A percentile compares a stretch with the other conserved stretches of the same genome.
These are phyloP conservation scores for Blepharisma stoltei DNA, from an alignment of 73 alveolate genomes.

Conservation along the genomic window DNA sequence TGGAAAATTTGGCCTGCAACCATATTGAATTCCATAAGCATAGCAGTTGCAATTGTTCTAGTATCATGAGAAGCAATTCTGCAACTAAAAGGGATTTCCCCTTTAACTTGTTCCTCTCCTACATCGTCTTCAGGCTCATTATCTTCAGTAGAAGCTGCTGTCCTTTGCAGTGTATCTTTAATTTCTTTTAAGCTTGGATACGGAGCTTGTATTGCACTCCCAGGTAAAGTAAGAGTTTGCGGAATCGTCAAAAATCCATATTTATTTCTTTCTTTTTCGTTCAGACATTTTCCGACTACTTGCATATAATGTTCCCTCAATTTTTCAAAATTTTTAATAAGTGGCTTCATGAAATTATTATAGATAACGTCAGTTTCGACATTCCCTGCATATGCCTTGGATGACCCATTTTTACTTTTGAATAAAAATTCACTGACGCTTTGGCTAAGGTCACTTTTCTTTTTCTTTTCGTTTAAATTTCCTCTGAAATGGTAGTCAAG, in stretches of 20 bases:
- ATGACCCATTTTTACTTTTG: neutral
- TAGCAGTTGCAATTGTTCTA: conserved; percentile 10
- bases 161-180: no score
- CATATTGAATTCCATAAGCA: conserved; percentile 25
- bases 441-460: neutral
- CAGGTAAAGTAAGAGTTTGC: conserved; percentile 19
- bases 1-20: conserved; percentile 25
- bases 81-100: neutral
- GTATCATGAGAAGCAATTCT: conserved; percentile 18
- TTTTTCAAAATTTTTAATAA: neutral
- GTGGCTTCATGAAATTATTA: neutral
- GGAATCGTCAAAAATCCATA: neutral
- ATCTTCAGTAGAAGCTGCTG: no score
- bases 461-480: neutral
- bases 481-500: conserved; percentile 41
- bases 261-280: neutral
- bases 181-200: neutral
- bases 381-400: neutral
- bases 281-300: conserved; percentile 9
- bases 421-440: neutral
- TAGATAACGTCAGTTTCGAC: neutral
- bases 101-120: neutral
- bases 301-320: conserved; percentile 2
- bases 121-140: neutral
- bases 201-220: neutral